Evolutionary conservation across 441 rosid species (phyloP).

Genomic region (Eruca vesicaria): DNA sequence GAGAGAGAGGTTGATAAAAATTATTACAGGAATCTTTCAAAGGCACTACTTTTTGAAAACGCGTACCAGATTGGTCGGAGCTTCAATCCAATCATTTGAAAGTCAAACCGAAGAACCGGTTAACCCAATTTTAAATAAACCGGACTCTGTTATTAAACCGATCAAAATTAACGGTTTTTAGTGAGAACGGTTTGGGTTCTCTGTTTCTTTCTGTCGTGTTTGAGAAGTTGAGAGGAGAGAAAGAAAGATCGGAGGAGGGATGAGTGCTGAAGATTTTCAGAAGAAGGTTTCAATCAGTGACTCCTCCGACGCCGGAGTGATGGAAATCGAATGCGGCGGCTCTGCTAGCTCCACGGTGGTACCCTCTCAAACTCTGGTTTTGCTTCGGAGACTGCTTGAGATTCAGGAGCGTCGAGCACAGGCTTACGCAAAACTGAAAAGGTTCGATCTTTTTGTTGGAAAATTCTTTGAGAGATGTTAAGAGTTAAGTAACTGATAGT

Average conservation of each 20-base stretch:
- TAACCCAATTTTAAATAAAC: not conserved
- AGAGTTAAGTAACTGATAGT: not conserved
- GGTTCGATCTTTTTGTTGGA: conserved; percentile 17
- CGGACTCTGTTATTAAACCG: not conserved
- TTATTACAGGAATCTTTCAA: not conserved
- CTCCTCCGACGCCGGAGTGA: conserved; percentile 34
- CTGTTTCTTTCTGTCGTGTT: not conserved
- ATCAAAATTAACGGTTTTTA: not conserved
- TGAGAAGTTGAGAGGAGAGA: conserved; percentile 5
- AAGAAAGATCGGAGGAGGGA: conserved; percentile 6
- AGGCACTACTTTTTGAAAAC: not conserved
- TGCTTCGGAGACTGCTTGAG: conserved; percentile 64
- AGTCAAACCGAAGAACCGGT: not conserved
- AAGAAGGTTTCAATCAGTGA: conserved; percentile 59
- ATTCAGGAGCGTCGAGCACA: conserved; percentile 87
- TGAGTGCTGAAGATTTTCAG: conserved; percentile 70
- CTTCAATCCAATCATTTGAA: not conserved
- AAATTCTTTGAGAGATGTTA: not conserved
- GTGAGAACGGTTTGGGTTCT: not conserved
- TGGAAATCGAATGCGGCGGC: not conserved
- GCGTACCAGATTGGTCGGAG: conserved; percentile 11
- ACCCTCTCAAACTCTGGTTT: conserved; percentile 36
- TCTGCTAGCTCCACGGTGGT: conserved; percentile 15
- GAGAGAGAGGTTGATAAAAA: too few relatives aligned
- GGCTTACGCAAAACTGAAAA: conserved; percentile 79